These are phyloP conservation scores for Ophiosphaerella narmari DNA, from an alignment of 2,329 filamentous ascomycete genomes.

Conservation along the genomic window DNA sequence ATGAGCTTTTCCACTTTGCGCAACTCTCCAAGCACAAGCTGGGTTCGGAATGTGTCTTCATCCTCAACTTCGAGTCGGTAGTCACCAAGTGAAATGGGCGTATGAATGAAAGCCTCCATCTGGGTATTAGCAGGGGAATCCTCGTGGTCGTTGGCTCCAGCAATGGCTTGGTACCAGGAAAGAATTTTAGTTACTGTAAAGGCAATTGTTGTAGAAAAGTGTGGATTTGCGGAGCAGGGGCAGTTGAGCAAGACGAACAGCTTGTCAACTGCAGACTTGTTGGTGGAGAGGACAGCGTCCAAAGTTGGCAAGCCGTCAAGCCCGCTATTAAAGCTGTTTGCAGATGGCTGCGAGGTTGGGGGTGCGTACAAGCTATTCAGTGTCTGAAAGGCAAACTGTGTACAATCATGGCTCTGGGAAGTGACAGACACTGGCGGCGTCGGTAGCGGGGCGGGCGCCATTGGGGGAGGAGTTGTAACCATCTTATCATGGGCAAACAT, in stretches of 20 bases:
- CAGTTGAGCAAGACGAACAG: conserved; percentile 39
- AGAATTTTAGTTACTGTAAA: conserved; percentile 43
- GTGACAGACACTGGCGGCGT: conserved; percentile 30
- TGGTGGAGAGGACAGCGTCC: conserved; percentile 38
- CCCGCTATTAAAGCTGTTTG: conserved; percentile 31
- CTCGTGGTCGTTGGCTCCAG: conserved; percentile 25
- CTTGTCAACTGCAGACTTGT: conserved; percentile 41
- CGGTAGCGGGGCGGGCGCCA: conserved; percentile 35
- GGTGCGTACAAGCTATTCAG: conserved; percentile 41
- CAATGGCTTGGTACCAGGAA: conserved; percentile 44
- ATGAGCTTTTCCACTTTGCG: conserved; percentile 45
- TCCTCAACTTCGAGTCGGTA: conserved; percentile 34
- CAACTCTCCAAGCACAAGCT: conserved; percentile 40
- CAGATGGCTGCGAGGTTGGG: conserved; percentile 27
- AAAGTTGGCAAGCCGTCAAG: conserved; percentile 35
- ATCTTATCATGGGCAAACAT: conserved; percentile 29
- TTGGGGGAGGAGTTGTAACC: conserved; percentile 28
- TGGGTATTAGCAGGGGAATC: conserved; percentile 27
- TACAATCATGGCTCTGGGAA: conserved; percentile 40
- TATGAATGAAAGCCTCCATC: conserved; percentile 35
- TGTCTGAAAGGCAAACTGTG: conserved; percentile 42
- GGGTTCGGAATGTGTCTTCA: conserved; percentile 37
- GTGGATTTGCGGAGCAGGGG: conserved; percentile 42
- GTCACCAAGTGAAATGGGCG: conserved; percentile 27
- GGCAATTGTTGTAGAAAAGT: conserved; percentile 44